Conservation (phyloP, 331 rosid genomes). For the Cydonia oblonga region DNA sequence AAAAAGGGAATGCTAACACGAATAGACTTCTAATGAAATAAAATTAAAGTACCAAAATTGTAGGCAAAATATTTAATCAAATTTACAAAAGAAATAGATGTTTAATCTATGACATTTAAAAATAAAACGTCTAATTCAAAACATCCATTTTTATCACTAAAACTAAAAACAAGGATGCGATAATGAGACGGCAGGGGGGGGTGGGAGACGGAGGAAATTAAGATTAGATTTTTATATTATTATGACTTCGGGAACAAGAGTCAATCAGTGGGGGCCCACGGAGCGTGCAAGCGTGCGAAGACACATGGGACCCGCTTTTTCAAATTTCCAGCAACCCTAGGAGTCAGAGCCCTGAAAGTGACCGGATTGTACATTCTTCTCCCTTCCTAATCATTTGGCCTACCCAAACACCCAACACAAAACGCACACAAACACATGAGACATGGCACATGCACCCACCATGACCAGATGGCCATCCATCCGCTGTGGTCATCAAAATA, state of each 20-base stretch:
- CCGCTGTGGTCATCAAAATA: background rate
- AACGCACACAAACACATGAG: background rate
- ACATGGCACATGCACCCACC: background rate
- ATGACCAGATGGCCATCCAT: background rate
- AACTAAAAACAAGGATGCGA: background rate
- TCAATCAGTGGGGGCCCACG: constrained; percentile 41
- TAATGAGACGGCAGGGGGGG: background rate
- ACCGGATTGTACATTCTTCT: constrained; percentile 26
- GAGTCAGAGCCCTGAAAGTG: constrained; percentile 74
- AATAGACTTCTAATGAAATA: too few species aligned
- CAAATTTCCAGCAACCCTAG: constrained; percentile 19
- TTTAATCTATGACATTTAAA: too few species aligned
- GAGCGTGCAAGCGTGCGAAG: constrained; percentile 79
- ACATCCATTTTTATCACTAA: too few species aligned
- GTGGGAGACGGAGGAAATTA: background rate
- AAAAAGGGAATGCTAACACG: too few species aligned
- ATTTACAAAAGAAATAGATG: too few species aligned
- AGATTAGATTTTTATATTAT: background rate
- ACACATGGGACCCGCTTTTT: constrained; percentile 34
- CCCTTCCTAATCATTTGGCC: constrained; percentile 19
- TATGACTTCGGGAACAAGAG: background rate
- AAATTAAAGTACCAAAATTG: too few species aligned
- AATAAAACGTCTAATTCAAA: too few species aligned
- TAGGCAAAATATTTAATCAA: too few species aligned
- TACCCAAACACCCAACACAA: background rate